Percentiles rank a stretch among this genome's conserved stretches.
Conservation (phyloP, 2,329 filamentous ascomycete genomes). For the Hymenotorrendiella dingleyae region DNA sequence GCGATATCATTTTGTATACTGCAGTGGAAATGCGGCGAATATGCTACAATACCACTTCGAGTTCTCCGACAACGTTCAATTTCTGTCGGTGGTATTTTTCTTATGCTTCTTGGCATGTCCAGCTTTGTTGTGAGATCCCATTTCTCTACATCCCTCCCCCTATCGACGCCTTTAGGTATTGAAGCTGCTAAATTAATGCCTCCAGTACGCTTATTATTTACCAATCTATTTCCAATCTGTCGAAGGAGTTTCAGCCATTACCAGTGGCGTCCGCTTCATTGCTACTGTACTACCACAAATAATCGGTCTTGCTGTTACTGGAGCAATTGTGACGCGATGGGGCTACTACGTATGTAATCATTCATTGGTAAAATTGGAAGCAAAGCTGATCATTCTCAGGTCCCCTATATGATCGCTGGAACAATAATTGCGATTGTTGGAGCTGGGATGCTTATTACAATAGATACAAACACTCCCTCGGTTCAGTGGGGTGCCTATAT, state of each 20-base stretch:
- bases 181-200: neutral
- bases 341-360: constrained; percentile 2
- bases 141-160: too few species aligned
- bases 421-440: neutral
- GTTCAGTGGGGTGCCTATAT: neutral
- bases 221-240: constrained; percentile 1
- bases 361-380: too few species aligned
- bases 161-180: too few species aligned
- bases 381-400: neutral
- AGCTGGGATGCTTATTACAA: neutral
- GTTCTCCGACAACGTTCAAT: constrained; percentile 20
- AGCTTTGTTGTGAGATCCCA: too few species aligned
- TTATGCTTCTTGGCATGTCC: too few species aligned
- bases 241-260: neutral
- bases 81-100: too few species aligned
- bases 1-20: constrained; percentile 15
- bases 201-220: neutral
- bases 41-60: constrained; percentile 31
- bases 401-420: neutral
- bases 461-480: neutral
- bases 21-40: constrained; percentile 4
- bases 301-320: neutral
- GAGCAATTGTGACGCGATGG: neutral
- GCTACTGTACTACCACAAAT: neutral
- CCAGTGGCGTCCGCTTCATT: neutral